Base-by-base conservation (phyloP, 176 grass and related monocot genomes). In the Ampelocalamus luodianensis region DNA sequence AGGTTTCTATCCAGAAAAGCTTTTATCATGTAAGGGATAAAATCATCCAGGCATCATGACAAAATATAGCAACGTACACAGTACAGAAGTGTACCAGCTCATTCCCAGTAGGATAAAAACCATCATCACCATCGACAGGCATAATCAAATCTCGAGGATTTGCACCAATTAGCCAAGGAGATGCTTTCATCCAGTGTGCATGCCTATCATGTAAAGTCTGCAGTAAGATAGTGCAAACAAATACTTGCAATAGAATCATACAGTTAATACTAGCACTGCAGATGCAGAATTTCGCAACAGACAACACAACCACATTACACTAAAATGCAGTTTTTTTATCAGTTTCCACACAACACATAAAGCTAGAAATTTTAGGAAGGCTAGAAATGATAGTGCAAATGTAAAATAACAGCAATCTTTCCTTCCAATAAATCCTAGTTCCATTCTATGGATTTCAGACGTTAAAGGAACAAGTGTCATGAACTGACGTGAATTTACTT, bases 111-210 rank as follows among this genome's bases (percentile, higher is more conserved):
- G 32, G 32, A 34, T 34, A 91, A 95, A 98, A 88, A 34, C 96
- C 93, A 92, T 93, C 96, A 85, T 98, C 93, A 68, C 93, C 96
- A 76, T 95, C 96, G 20, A 95, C 24, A 87, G 96, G 96, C 89
- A 98, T 83, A 79, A 95, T 93, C 70, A 93, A 29, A 93, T 98
- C 96, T 92, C 96, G 89, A 83, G 91, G 93, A 89, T 98, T 95
- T 70, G 27, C 76, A 78, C 93, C 91, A 83, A 74, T 32, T 77
- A 98, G 53, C 93, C 96, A 98, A 61, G 96, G 96, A 79, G 93
- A 95, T 60, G 96, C 96, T 81, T 95, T 98, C 34, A 85, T 83
- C 96, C 96, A 98, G 65, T 98, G 86, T 85, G 37, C 66, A 80
- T 77, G 64, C 86, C 96, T 98, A 72, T 54, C 49, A 93, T 83